These are phyloP conservation scores for Starmerella powellii DNA, from an alignment of 805 yeast genomes.

Conservation along the genomic window DNA sequence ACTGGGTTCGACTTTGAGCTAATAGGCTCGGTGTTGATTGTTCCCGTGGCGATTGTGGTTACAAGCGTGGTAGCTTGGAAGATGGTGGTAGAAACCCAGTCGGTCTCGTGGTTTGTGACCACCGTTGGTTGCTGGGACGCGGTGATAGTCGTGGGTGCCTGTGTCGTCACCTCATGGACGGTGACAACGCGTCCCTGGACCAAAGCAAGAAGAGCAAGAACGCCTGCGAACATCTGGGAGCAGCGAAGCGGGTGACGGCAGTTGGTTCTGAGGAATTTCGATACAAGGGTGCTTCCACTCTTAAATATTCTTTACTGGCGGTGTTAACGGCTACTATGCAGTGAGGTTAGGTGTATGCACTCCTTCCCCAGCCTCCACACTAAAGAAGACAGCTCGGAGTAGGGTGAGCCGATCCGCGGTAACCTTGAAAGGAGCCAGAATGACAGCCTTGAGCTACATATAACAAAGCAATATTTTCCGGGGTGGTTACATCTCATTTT, in stretches of 20 bases:
- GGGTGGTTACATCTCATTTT: no score
- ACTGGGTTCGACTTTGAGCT: conserved; percentile 28
- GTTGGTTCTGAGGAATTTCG: no score
- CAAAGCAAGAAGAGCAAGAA: conserved; percentile 6
- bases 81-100: conserved; percentile 23
- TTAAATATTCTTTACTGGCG: neutral
- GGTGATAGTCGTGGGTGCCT: conserved; percentile 14
- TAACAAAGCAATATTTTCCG: no score
- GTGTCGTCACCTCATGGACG: conserved; percentile 16
- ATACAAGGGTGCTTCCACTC: no score
- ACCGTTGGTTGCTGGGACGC: conserved; percentile 6
- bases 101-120: conserved; percentile 18
- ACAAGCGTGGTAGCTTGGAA: conserved; percentile 27
- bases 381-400: no score
- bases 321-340: no score
- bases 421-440: no score
- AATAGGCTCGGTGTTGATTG: conserved; percentile 26
- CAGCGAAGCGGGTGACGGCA: neutral
- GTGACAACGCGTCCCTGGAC: conserved; percentile 19
- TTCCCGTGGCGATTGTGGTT: conserved; percentile 27
- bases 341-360: neutral
- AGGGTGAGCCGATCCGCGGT: no score
- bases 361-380: neutral
- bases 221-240: neutral
- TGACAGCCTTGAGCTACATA: no score